Conservation (phyloP, 345 rosid genomes). For the Camelina sativa region DNA sequence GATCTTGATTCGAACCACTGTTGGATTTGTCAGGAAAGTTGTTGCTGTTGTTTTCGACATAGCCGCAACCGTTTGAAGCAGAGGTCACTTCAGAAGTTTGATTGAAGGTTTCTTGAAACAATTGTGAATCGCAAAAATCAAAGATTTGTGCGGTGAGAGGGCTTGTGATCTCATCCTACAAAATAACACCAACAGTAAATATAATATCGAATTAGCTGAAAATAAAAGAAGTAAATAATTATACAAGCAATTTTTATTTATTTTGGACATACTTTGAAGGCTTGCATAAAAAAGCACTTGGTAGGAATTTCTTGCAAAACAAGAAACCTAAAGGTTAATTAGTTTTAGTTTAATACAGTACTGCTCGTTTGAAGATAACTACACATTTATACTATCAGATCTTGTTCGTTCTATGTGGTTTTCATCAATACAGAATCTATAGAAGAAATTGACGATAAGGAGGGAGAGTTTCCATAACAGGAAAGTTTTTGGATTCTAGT, state of each 20-base stretch:
- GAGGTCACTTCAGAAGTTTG: slow-evolving; percentile 81
- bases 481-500: slow-evolving; percentile 41
- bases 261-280: slow-evolving; percentile 31
- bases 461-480: slow-evolving; percentile 31
- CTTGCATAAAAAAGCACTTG: slow-evolving; percentile 36
- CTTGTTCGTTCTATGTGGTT: slow-evolving; percentile 18
- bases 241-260: neutral
- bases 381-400: slow-evolving; percentile 28
- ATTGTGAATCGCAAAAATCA: slow-evolving; percentile 70
- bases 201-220: neutral
- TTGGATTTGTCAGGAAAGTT: slow-evolving; percentile 38
- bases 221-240: neutral
- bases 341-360: neutral
- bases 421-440: slow-evolving; percentile 30
- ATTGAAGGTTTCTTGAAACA: slow-evolving; percentile 62
- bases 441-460: slow-evolving; percentile 13
- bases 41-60: slow-evolving; percentile 52
- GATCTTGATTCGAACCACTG: slow-evolving; percentile 40
- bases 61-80: slow-evolving; percentile 60
- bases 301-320: slow-evolving; percentile 21
- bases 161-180: slow-evolving; percentile 83
- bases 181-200: slow-evolving; percentile 4
- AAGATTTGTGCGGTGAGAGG: slow-evolving; percentile 73
- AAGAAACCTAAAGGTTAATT: slow-evolving; percentile 13
- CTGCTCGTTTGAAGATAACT: slow-evolving; percentile 3